Base-by-base conservation (phyloP, 441 rosid genomes). In the Hura crepitans region DNA sequence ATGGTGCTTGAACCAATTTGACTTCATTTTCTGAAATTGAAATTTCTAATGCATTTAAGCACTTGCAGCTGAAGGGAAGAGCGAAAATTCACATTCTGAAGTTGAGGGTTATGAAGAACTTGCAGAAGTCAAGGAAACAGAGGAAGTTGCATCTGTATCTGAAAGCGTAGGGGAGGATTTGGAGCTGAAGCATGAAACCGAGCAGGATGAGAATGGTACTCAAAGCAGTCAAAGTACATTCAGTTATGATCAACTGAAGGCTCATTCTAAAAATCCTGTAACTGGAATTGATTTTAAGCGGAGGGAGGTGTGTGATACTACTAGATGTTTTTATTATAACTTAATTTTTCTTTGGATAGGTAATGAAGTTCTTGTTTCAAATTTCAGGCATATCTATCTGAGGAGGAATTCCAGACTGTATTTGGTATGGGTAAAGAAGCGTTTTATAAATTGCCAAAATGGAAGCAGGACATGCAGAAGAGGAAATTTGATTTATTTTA, bases 391-490 rank as follows among this genome's bases (percentile, higher is more conserved):
- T 96, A 96, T 77, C 86, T 96, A 59, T 84, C 97, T 4, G 93
- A 81, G 13, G 96, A 93, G 74, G 99, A 96, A 75, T 96, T 96
- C 73, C 79, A 85, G 78, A 74, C 79, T 14, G 79, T 91, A 47
- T 87, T 96, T 45, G 93, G 96, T 45, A 84, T 85, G 82, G 18
- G 75, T 55, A 90, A 86, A 75, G 93, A 80, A 79, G 85, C 74
- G 56, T 90, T 90, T 70, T 86, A 85, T 72, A 84, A 84, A 76
- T 63, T 83, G 74, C 96, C 99, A 13, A 88, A 84, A 74, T 96
- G 99, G 99, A 96, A 96, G 88, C 97, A 96, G 84, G 99, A 96
- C 81, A 74, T 93, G 76, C 89, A 78, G 75, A 96, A 96, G 88
- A 91, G 76, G 90, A 96, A 93, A 75, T 81, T 78, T 60, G 99